Conservation (phyloP, 192 early-diverging fungal genomes). For the Linnemannia hyalina region DNA sequence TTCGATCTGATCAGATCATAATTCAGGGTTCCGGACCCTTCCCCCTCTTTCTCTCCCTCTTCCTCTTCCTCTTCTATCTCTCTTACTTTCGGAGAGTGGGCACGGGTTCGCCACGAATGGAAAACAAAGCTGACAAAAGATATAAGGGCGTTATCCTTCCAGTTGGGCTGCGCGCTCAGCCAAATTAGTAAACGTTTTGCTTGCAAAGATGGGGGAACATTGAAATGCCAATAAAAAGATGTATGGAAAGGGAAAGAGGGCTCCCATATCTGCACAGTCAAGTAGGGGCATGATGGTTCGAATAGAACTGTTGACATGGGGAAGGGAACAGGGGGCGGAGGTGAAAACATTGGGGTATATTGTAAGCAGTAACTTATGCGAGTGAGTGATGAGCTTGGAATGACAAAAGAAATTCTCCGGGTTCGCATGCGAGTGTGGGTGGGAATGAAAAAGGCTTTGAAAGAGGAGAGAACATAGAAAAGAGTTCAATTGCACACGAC, state of each 20-base stretch:
- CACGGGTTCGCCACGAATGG: conserved; percentile 1
- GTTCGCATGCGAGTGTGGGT: too few species aligned
- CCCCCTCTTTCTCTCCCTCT: neutral
- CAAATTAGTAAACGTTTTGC: neutral
- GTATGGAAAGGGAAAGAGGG: neutral
- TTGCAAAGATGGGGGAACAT: neutral
- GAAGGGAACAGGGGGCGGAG: neutral
- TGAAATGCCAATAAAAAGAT: neutral
- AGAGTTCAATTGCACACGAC: too few species aligned
- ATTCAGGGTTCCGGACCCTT: neutral
- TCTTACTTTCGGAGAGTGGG: neutral
- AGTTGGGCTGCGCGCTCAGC: neutral
- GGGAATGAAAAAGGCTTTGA: too few species aligned
- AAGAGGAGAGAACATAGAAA: too few species aligned
- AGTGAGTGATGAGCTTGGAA: neutral
- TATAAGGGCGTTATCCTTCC: too few species aligned
- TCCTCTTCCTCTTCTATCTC: neutral
- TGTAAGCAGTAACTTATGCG: neutral
- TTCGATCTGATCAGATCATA: neutral
- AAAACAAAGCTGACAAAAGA: neutral
- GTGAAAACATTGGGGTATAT: neutral
- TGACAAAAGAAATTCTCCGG: conserved; percentile 20
- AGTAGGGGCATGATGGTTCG: neutral
- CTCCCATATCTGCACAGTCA: neutral
- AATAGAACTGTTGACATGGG: neutral